A percentile compares a stretch with the other conserved stretches of the same genome.
phyloP scores from a whole-genome alignment of 257 asterid genomes.

The Cordia subcordata region DNA sequence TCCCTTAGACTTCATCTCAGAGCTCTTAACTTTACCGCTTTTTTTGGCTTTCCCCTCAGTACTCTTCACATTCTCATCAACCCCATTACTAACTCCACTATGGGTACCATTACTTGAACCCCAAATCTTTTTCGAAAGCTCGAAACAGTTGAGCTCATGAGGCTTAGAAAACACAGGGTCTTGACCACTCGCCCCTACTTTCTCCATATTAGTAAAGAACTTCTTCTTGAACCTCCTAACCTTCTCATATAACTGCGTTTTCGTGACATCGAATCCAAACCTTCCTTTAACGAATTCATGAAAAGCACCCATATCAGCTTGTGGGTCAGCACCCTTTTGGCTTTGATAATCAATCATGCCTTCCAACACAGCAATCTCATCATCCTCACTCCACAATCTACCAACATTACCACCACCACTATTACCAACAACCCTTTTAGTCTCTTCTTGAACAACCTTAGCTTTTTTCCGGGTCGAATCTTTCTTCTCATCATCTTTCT shows the following conservation, averaged over 20 bases:
- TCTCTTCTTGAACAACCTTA: conserved; percentile 21
- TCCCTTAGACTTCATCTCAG: not conserved
- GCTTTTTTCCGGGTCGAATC: conserved; percentile 19
- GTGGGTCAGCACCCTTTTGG: conserved; percentile 27
- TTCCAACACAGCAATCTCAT: conserved; percentile 42
- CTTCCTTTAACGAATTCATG: conserved; percentile 35
- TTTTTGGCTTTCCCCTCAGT: conserved; percentile 8
- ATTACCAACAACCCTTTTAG: conserved; percentile 9
- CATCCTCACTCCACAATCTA: conserved; percentile 52
- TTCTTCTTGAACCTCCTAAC: conserved; percentile 42
- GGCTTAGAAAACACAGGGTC: conserved; percentile 40
- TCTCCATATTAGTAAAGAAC: conserved; percentile 30
- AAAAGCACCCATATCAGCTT: conserved; percentile 36
- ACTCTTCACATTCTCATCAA: conserved; percentile 9
- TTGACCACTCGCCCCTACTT: conserved; percentile 18
- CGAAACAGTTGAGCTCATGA: conserved; percentile 29
- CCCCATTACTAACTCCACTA: conserved; percentile 1
- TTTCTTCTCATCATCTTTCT: not conserved
- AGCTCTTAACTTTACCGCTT: conserved; percentile 1
- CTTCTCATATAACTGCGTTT: conserved; percentile 38
- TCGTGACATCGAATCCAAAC: conserved; percentile 29
- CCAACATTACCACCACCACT: conserved; percentile 15
- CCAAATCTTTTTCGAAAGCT: conserved; percentile 50
- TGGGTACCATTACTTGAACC: conserved; percentile 16
- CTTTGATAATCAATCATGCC: conserved; percentile 45